Percentiles rank a stretch among this genome's conserved stretches.
Evolutionary conservation across 2,329 filamentous ascomycete species (phyloP).

Genomic region (Aspergillus brasiliensis): DNA sequence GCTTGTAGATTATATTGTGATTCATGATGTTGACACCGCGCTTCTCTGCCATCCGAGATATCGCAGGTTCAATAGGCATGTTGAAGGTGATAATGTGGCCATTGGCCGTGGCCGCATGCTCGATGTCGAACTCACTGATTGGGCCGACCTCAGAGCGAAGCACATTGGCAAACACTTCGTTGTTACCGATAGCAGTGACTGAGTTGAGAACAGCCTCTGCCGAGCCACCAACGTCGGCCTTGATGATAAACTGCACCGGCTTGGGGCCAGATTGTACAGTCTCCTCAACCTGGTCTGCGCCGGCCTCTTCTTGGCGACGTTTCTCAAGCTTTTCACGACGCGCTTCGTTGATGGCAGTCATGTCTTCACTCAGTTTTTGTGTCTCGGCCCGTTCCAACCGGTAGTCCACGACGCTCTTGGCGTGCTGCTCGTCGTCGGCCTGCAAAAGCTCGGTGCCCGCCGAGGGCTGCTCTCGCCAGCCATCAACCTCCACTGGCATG

Average conservation of each 20-base stretch:
- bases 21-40: conserved; percentile 77
- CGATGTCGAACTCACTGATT: conserved; percentile 82
- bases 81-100: conserved; percentile 89
- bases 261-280: conserved; percentile 53
- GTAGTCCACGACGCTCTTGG: conserved; percentile 75
- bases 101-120: conserved; percentile 76
- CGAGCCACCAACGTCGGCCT: conserved; percentile 90
- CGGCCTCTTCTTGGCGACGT: conserved; percentile 36
- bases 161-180: conserved; percentile 76
- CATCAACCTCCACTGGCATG: conserved; percentile 86
- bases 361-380: conserved; percentile 65
- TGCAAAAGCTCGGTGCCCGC: conserved; percentile 89
- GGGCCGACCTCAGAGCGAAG: conserved; percentile 76
- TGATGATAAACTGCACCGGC: conserved; percentile 79
- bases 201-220: conserved; percentile 85
- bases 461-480: conserved; percentile 85
- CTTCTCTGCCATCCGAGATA: conserved; percentile 69
- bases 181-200: conserved; percentile 76
- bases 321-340: conserved; percentile 63
- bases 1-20: conserved; percentile 67
- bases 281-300: conserved; percentile 36
- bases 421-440: conserved; percentile 74
- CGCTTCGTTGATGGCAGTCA: conserved; percentile 74
- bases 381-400: conserved; percentile 72
- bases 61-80: conserved; percentile 65